phyloP scores from a whole-genome alignment of 768 basidiomycete genomes.

The Tremella yokohamensis region DNA sequence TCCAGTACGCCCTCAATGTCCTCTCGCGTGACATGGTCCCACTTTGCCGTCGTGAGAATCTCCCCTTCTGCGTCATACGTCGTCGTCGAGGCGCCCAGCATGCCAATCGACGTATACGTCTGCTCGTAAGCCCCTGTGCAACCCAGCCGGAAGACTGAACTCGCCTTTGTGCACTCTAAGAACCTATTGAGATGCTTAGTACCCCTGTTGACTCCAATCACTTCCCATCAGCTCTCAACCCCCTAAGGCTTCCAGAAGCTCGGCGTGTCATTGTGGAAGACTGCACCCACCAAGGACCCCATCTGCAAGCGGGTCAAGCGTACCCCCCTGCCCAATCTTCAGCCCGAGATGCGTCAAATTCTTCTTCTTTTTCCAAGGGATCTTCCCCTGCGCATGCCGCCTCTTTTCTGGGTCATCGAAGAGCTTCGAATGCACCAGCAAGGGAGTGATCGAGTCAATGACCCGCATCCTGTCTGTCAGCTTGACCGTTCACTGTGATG shows the following conservation, averaged over 20 bases:
- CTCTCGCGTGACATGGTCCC: conserved; percentile 71
- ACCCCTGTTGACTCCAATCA: conserved; percentile 81
- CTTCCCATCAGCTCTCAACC: conserved; percentile 53
- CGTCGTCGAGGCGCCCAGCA: conserved; percentile 92
- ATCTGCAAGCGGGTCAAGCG: conserved; percentile 92
- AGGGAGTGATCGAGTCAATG: conserved; percentile 75
- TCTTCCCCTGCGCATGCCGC: conserved; percentile 12
- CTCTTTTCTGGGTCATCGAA: conserved; percentile 57
- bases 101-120: conserved; percentile 64
- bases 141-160: conserved; percentile 12
- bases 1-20: conserved; percentile 66
- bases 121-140: conserved; percentile 15
- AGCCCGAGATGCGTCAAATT: conserved; percentile 60
- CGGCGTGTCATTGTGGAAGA: not conserved
- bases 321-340: conserved; percentile 62
- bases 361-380: conserved; percentile 29
- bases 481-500: not conserved
- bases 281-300: conserved; percentile 73
- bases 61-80: conserved; percentile 88
- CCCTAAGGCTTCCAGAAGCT: conserved; percentile 1
- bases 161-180: conserved; percentile 83
- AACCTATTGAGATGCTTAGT: conserved; percentile 82
- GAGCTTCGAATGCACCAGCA: conserved; percentile 71
- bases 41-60: conserved; percentile 60
- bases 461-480: conserved; percentile 63